Evolutionary conservation across 2,329 filamentous ascomycete species (phyloP).

Genomic region (Bipolaris oryzae): DNA sequence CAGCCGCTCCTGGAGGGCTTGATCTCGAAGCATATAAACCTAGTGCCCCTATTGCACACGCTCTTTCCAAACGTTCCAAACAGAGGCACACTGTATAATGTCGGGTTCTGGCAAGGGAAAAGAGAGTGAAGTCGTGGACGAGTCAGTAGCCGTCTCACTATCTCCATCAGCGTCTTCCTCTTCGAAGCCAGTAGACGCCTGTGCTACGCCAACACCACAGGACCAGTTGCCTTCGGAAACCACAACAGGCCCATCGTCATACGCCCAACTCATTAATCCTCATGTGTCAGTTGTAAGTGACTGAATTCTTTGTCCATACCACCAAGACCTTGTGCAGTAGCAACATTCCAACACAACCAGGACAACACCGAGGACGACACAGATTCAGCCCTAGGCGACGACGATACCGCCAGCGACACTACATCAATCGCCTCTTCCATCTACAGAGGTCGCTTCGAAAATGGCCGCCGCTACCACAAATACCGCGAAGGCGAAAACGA

Average conservation of each 20-base stretch:
- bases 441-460: conserved; percentile 37
- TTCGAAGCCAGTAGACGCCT: neutral
- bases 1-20: neutral
- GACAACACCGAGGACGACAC: conserved; percentile 20
- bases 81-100: neutral
- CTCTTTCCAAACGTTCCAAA: neutral
- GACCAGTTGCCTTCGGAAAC: conserved; percentile 3
- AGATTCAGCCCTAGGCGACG: conserved; percentile 25
- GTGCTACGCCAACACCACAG: neutral
- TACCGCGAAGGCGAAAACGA: conserved; percentile 40
- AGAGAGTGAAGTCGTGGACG: conserved; percentile 1
- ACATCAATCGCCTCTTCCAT: conserved; percentile 41
- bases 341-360: neutral
- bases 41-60: too few species aligned
- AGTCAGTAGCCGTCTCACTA: neutral
- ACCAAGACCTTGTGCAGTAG: neutral
- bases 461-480: conserved; percentile 44
- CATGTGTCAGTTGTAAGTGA: conserved; percentile 17
- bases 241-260: conserved; percentile 9
- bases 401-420: conserved; percentile 30
- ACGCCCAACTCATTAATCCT: conserved; percentile 19
- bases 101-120: conserved; percentile 5
- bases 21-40: neutral
- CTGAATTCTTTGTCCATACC: neutral
- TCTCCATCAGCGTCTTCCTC: neutral